These are phyloP conservation scores for Proliferodiscus dingleyae DNA, from an alignment of 2,329 filamentous ascomycete species.

Conservation along the genomic window DNA sequence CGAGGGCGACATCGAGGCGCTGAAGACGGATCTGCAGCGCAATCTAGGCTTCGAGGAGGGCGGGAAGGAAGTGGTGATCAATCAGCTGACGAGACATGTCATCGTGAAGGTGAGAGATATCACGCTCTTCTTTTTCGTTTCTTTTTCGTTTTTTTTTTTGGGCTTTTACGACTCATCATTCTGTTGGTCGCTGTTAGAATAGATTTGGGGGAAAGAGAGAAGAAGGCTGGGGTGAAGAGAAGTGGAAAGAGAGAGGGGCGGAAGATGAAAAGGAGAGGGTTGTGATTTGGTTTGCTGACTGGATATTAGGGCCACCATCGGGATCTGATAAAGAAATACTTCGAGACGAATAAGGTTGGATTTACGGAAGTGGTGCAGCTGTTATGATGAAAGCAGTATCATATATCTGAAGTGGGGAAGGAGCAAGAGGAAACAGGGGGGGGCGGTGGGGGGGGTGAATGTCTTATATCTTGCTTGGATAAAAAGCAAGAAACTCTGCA, in stretches of 20 bases:
- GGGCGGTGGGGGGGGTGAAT: no score
- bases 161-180: no score
- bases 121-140: no score
- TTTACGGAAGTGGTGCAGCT: conserved; percentile 2
- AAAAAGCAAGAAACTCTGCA: conserved; percentile 17
- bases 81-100: conserved; percentile 63
- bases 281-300: neutral
- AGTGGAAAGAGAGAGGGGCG: no score
- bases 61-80: conserved; percentile 43
- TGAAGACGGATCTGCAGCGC: conserved; percentile 61
- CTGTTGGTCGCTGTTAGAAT: no score
- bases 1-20: conserved; percentile 61
- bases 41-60: conserved; percentile 51
- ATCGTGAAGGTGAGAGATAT: conserved; percentile 67
- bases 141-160: no score
- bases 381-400: conserved; percentile 1
- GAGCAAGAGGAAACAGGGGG: no score
- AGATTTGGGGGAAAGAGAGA: no score
- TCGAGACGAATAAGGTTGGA: conserved; percentile 32
- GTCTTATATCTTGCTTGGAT: conserved; percentile 10
- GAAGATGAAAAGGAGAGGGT: no score
- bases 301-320: conserved; percentile 42
- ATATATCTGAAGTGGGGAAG: neutral
- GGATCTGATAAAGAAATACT: conserved; percentile 43
- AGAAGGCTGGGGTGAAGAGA: no score